Percentiles rank a stretch among this genome's conserved stretches.
Evolutionary conservation across 2,329 filamentous ascomycete genomes (phyloP).

Genomic region (Epichloe bromicola): DNA sequence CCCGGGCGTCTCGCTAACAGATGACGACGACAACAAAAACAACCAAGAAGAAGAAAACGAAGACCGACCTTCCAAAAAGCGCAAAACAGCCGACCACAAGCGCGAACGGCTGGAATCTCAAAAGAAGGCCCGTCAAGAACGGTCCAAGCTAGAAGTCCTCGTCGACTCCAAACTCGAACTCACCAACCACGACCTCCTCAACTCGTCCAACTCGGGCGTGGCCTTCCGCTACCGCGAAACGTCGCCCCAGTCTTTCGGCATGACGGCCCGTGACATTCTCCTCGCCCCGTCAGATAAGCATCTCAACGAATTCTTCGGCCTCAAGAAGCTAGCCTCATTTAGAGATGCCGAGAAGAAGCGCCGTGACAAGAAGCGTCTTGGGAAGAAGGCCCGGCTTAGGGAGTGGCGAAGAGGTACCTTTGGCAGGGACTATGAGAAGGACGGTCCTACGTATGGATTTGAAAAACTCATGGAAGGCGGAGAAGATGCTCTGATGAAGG

Average conservation of each 20-base stretch:
- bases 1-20: conserved; percentile 41
- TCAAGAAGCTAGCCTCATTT: conserved; percentile 92
- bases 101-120: conserved; percentile 46
- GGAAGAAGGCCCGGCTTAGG: conserved; percentile 82
- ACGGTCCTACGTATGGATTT: conserved; percentile 46
- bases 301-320: conserved; percentile 79
- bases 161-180: conserved; percentile 73
- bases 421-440: conserved; percentile 42
- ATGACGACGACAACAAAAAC: conserved; percentile 17
- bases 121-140: conserved; percentile 66
- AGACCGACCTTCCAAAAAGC: conserved; percentile 42
- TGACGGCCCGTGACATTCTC: conserved; percentile 82
- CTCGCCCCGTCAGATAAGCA: conserved; percentile 72
- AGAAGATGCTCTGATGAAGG: conserved; percentile 5
- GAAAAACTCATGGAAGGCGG: conserved; percentile 25
- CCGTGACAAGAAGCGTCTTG: conserved; percentile 74
- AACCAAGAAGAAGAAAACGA: conserved; percentile 30
- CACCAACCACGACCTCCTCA: conserved; percentile 44
- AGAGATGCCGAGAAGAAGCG: conserved; percentile 80
- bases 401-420: conserved; percentile 67
- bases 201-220: conserved; percentile 26
- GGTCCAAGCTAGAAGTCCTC: conserved; percentile 70
- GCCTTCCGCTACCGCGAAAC: conserved; percentile 89
- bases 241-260: conserved; percentile 76
- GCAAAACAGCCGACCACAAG: conserved; percentile 47